Evolutionary conservation across 176 grass and related monocot species (phyloP), one percentile per base, ranked within the genome.

Genomic region (Panicum miliaceum): DNA sequence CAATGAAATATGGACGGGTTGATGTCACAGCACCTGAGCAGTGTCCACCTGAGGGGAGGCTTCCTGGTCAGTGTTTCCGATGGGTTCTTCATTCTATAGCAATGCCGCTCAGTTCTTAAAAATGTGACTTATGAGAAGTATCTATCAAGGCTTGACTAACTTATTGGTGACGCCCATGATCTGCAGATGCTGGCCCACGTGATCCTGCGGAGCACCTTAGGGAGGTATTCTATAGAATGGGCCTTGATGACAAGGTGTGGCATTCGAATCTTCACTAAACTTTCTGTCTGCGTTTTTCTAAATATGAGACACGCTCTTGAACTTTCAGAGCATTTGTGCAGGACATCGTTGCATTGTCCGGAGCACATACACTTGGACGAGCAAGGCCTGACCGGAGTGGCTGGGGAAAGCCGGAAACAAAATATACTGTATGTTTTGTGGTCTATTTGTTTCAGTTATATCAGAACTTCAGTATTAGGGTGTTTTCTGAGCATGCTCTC

Each of bases 321-420:
- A 66, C 18, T 60, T 13, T 35, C 19, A n/a, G 62, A 67, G 36
- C 71, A 61, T 41, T 54, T 89, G 42, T 81, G 48, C 78, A 98
- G 96, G 96, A 95, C 14, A 95, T 96, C 85, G 96, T 98, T 56
- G 96, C 91, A 62, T 67, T 98, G 22, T 95, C 96, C 3, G 93
- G 96, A 84, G 93, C 96, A 81, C 96, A 98, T 71, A 98, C 96
- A 81, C 87, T 98, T 71, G 96, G 96, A 70, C 93, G 96, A 58
- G 82, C 96, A 18, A 84, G 93, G 76, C 89, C 89, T 78, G 89
- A 95, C 34, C 79, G 96, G 42, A 98, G 96, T 68, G 96, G 96
- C 57, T 98, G 96, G 96, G 96, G 96, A 68, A 98, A 98, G 63
- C 77, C 89, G 85, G 96, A 95, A 90, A 95, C 96, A 22, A 93